Percentiles rank a stretch among this genome's conserved stretches.
Conservation (phyloP, 352 stramenopile genomes). For the Peronospora destructor region DNA sequence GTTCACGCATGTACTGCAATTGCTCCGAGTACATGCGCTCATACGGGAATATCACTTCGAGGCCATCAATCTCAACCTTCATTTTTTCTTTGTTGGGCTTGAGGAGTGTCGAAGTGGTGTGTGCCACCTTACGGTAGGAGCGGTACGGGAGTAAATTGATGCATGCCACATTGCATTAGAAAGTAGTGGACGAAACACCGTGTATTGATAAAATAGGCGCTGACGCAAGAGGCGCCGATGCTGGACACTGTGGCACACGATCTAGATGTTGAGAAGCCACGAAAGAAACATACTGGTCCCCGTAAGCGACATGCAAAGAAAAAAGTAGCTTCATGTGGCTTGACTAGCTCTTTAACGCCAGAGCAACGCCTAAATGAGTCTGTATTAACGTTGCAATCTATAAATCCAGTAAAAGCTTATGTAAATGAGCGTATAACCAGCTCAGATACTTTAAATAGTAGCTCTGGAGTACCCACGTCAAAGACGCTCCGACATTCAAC, state of each 20-base stretch:
- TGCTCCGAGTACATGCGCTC: conserved; percentile 97
- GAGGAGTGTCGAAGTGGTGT: too few species aligned
- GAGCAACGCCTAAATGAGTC: background rate
- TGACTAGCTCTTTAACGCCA: conserved; percentile 1
- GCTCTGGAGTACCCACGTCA: background rate
- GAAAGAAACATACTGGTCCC: conserved; percentile 48
- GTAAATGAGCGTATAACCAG: background rate
- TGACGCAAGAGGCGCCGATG: conserved; percentile 21
- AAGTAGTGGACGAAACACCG: conserved; percentile 2
- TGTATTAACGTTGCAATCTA: background rate
- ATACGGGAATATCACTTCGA: conserved; percentile 98
- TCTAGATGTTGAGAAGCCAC: conserved; percentile 6
- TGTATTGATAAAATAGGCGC: background rate
- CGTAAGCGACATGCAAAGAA: conserved; percentile 66
- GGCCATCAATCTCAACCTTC: conserved; percentile 92
- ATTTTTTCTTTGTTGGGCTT: conserved; percentile 30
- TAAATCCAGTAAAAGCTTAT: background rate
- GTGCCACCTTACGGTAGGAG: too few species aligned
- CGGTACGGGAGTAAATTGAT: too few species aligned
- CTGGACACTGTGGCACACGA: conserved; percentile 10
- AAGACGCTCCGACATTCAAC: conserved; percentile 1
- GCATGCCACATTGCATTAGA: too few species aligned
- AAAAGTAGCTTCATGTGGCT: conserved; percentile 19
- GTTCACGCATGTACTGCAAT: conserved; percentile 98
- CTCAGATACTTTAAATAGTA: background rate